phyloP scores from a whole-genome alignment of 768 basidiomycete species.

The Sporobolomyces phaffii region DNA sequence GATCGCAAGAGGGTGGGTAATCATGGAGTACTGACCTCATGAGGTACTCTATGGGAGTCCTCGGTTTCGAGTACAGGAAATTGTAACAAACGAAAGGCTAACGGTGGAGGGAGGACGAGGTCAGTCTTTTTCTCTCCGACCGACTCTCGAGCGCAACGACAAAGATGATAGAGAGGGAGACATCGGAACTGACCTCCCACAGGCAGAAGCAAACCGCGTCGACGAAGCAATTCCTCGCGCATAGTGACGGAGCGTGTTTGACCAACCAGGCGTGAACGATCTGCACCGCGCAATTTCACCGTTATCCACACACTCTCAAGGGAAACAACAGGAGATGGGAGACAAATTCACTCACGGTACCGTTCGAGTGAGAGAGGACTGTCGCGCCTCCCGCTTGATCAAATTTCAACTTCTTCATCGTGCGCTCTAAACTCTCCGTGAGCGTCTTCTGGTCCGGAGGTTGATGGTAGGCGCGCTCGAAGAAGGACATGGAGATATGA shows the following conservation, averaged over 20 bases:
- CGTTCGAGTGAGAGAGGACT: conserved; percentile 78
- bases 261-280: conserved; percentile 85
- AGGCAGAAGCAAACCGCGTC: conserved; percentile 61
- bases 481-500: conserved; percentile 77
- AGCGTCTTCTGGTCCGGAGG: conserved; percentile 65
- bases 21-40: conserved; percentile 50
- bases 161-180: too few relatives aligned
- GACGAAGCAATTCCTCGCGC: conserved; percentile 74
- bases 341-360: conserved; percentile 54
- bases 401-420: conserved; percentile 52
- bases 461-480: conserved; percentile 64
- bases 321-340: not conserved
- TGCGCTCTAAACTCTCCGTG: conserved; percentile 54
- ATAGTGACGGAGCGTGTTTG: conserved; percentile 65
- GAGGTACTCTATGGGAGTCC: conserved; percentile 57
- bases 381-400: conserved; percentile 56
- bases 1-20: not conserved
- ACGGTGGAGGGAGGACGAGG: not conserved
- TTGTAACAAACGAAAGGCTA: conserved; percentile 69
- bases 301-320: too few relatives aligned
- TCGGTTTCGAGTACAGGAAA: conserved; percentile 62
- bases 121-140: not conserved
- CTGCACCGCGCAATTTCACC: conserved; percentile 51
- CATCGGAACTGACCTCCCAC: conserved; percentile 80
- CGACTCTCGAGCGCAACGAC: too few relatives aligned